Conservation (phyloP, 352 stramenopile genomes). For the Aphanomyces euteiches region DNA sequence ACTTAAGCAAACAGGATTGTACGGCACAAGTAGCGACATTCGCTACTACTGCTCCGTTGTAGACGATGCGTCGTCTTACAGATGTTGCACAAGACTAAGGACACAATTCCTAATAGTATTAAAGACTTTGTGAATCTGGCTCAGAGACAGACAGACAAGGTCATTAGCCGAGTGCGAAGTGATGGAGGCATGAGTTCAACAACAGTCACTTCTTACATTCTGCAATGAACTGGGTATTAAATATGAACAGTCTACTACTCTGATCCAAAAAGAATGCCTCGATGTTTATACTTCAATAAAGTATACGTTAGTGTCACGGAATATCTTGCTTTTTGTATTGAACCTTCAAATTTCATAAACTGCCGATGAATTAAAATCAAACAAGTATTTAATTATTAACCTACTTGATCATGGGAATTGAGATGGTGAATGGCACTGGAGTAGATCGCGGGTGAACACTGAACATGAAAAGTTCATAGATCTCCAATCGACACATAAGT, state of each 20-base stretch:
- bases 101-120: not conserved
- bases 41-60: not conserved
- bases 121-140: not conserved
- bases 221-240: not conserved
- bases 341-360: too few species aligned
- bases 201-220: not conserved
- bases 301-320: too few species aligned
- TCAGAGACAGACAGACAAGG: not conserved
- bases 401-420: too few species aligned
- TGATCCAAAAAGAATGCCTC: too few species aligned
- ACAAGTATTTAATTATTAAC: too few species aligned
- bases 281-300: too few species aligned
- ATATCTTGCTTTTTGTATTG: too few species aligned
- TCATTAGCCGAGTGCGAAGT: not conserved
- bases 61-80: not conserved
- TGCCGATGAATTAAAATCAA: too few species aligned
- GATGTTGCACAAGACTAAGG: too few species aligned
- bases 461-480: too few species aligned
- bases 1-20: slow-evolving; percentile 6
- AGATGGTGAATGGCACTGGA: too few species aligned
- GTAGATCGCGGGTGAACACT: too few species aligned
- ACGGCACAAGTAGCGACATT: not conserved
- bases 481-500: not conserved
- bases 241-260: not conserved
- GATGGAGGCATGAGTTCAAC: slow-evolving; percentile 3